phyloP scores from a whole-genome alignment of 495 filamentous ascomycete genomes.

The Podospora didyma region DNA sequence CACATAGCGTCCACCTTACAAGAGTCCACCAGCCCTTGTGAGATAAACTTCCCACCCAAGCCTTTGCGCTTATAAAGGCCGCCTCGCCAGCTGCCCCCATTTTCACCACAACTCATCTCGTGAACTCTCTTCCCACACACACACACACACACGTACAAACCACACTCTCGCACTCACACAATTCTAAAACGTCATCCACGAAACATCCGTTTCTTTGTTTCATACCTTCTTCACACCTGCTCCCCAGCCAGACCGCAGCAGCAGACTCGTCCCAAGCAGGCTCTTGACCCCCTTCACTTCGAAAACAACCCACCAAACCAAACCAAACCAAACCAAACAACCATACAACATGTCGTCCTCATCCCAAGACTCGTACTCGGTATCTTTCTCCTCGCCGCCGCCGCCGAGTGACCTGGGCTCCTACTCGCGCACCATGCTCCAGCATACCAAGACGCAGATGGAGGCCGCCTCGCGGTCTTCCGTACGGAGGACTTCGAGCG shows the following conservation, averaged over 20 bases:
- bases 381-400: conserved; percentile 25
- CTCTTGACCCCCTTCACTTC: neutral
- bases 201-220: conserved; percentile 22
- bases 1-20: conserved; percentile 10
- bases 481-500: neutral
- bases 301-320: neutral
- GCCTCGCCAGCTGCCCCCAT: neutral
- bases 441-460: conserved; percentile 51
- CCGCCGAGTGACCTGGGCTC: conserved; percentile 40
- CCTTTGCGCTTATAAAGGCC: neutral
- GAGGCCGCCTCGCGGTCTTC: conserved; percentile 35
- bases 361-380: conserved; percentile 1
- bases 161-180: too few relatives aligned
- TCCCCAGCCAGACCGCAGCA: conserved; percentile 4
- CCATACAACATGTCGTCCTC: conserved; percentile 33
- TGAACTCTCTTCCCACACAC: neutral
- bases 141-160: neutral
- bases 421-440: conserved; percentile 46
- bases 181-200: neutral
- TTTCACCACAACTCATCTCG: neutral
- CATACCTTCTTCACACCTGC: conserved; percentile 6
- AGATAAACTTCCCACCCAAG: conserved; percentile 18
- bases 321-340: neutral
- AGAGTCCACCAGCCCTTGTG: too few relatives aligned
- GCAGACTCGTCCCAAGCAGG: neutral